These are phyloP conservation scores for Xylaria sp. DNA, from an alignment of 2,329 filamentous ascomycete genomes.

Conservation along the genomic window DNA sequence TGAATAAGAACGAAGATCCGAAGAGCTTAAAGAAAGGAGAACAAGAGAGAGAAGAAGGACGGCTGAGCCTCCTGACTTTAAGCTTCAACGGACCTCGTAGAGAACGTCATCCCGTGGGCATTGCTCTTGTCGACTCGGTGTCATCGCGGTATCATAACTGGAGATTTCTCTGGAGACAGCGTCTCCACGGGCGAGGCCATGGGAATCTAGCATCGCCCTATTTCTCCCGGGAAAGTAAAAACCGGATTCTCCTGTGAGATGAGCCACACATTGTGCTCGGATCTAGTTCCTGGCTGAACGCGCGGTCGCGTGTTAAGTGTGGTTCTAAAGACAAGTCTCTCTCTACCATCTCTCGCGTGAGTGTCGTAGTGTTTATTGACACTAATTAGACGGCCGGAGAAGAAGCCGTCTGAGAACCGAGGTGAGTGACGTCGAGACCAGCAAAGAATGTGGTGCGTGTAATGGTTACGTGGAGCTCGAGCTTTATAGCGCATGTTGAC, in stretches of 20 bases:
- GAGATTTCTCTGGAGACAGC: background rate
- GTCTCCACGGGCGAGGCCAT: conserved; percentile 11
- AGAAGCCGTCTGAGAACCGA: background rate
- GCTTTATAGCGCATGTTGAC: background rate
- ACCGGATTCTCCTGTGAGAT: background rate
- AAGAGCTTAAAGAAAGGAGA: background rate
- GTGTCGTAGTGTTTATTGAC: background rate
- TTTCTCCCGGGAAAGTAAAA: conserved; percentile 9
- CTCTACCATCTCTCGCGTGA: background rate
- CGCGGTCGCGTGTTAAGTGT: background rate
- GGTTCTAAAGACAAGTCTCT: background rate
- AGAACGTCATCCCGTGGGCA: conserved; percentile 19
- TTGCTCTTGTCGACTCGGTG: conserved; percentile 19
- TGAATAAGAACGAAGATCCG: background rate
- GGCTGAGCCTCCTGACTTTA: background rate
- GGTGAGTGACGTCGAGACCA: background rate
- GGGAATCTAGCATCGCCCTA: conserved; percentile 2
- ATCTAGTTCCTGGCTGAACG: background rate
- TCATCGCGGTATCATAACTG: background rate
- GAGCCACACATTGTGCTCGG: background rate
- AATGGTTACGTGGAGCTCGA: conserved; percentile 11
- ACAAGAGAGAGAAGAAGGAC: background rate
- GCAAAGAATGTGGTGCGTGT: background rate
- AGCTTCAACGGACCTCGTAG: conserved; percentile 13
- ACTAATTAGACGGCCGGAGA: background rate